phyloP scores from a whole-genome alignment of 1,284 basidiomycete genomes.

The Limonomyces culmigenus region DNA sequence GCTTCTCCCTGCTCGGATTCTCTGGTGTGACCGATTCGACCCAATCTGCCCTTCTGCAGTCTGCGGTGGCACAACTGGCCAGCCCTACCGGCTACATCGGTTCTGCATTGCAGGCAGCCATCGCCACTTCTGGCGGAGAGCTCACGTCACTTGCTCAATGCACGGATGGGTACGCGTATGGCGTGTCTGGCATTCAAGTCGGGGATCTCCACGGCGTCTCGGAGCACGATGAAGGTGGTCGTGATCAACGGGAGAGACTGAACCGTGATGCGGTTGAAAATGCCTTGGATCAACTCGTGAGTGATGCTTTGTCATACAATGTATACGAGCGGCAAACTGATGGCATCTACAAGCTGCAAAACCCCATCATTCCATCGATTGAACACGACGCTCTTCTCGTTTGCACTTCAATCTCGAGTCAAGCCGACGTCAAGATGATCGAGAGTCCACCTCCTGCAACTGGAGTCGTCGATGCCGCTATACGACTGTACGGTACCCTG shows the following conservation, averaged over 20 bases:
- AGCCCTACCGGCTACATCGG: slow-evolving; percentile 69
- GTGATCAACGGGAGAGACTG: too few species aligned
- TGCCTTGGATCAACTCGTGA: slow-evolving; percentile 57
- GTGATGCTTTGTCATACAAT: slow-evolving; percentile 10
- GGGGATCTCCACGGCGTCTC: slow-evolving; percentile 20
- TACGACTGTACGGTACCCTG: slow-evolving; percentile 72
- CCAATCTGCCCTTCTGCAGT: slow-evolving; percentile 71
- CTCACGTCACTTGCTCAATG: slow-evolving; percentile 82
- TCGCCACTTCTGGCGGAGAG: slow-evolving; percentile 72
- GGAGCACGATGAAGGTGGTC: too few species aligned
- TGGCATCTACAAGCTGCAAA: slow-evolving; percentile 42
- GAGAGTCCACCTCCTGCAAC: slow-evolving; percentile 69
- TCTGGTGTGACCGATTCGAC: slow-evolving; percentile 69
- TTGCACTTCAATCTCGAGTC: slow-evolving; percentile 37
- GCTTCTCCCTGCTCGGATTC: slow-evolving; percentile 71
- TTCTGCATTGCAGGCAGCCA: slow-evolving; percentile 83
- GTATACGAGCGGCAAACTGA: background rate
- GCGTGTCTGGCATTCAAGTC: slow-evolving; percentile 62
- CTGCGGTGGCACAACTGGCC: slow-evolving; percentile 72
- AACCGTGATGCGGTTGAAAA: slow-evolving; percentile 71
- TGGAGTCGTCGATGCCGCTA: slow-evolving; percentile 77
- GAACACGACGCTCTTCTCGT: slow-evolving; percentile 80
- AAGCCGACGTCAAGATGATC: slow-evolving; percentile 23
- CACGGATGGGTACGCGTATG: slow-evolving; percentile 84
- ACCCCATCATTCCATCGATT: slow-evolving; percentile 69